Evolutionary conservation across 257 asterid species (phyloP), one percentile per base, ranked within the genome.

Genomic region (Hygrophila difformis): DNA sequence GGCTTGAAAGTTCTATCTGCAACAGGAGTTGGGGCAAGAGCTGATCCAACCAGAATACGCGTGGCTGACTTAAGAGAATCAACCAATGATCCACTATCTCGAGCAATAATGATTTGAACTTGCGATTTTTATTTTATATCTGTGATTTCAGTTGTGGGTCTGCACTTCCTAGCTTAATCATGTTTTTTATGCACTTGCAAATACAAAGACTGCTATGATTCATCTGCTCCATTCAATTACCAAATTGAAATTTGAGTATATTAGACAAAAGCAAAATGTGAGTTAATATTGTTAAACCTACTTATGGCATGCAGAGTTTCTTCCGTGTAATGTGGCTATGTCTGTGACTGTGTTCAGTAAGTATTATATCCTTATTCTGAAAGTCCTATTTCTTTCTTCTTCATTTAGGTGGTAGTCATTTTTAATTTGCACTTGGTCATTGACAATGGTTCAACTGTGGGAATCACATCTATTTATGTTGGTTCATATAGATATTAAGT

Each of bases 21-120:
- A 44, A 91, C 96, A 23, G 98, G 96, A 68, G 98, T 96, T 58
- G 96, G 98, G 50, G 98, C 94, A 55, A 79, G 96, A 64, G 86
- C 93, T 61, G 94, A 89, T 74, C 98, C 96, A 43, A 85, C 96
- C 29, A 82, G 98, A 76, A 82, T 89, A 53, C 88, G 96, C 43
- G 86, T 85, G 22, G 94, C 96, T 46, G 96, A 89, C 76, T 63
- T 89, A 60, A 79, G 91, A 74, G 96, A 89, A 72, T 89, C 98
- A 22, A 75, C 78, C 62, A 89, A 89, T 51, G 98, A 89, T 57
- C 98, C 98, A 51, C 71, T 89, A 48, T 89, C 98, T 66, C 96
- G 94, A 51, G 36, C 96, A 8, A 96, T 89, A 89, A 71, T 54
- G 39, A 44, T 49, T 52, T 57, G 37, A 54, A 44, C 61, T 17